Base-by-base conservation (phyloP, 2,329 filamentous ascomycete genomes). In the Hymenoscyphus salicellus region DNA sequence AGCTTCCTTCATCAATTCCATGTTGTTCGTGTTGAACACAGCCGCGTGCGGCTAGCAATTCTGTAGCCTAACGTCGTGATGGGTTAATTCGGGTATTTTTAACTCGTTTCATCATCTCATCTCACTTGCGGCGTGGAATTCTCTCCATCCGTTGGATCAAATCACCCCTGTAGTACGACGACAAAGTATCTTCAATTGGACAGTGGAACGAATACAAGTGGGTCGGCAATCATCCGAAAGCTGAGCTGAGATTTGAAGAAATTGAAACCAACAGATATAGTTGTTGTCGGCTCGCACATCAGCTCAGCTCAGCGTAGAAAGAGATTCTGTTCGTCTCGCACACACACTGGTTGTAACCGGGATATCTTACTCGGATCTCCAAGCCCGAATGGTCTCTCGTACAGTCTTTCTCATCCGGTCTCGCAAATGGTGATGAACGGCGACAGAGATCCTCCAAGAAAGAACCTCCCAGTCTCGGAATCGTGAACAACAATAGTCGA, bases 401-500 rank as follows among this genome's bases (percentile, higher is more conserved):
- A 56, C 5, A 30, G 17, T 56, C 28, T 26, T 33, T 33, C 55
- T 56, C 55, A 56, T 33, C 55, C 33, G 10, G 55, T 56, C 23
- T 68, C 68, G 26, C 71, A 73, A 38, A 72, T 72, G 16, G 71
- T 66, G 20, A 72, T 69, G 41, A 62, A 71, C 1, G 68, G 68
- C 28, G 70, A 63, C 8, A 69, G 41, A 20, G 63, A 55, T 38
- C 73, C 69, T 17, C 74, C 74, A 41, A 77, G 55, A 56, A 76
- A 77, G 57, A 75, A 65, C 41, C 67, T 73, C n/a, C 73, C 75
- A 1, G 71, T 75, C 64, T 67, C 61, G 1, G 67, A 66, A 72
- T 77, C 75, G 63, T 76, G 74, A 16, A 77, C 68, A 3, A 64
- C 73, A 41, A 70, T 64, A 1, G 75, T 75, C 2, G 72, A 66